Evolutionary conservation across 2,329 filamentous ascomycete species (phyloP), one percentile per base, ranked within the genome.

Genomic region (Cladorrhinum sp.): DNA sequence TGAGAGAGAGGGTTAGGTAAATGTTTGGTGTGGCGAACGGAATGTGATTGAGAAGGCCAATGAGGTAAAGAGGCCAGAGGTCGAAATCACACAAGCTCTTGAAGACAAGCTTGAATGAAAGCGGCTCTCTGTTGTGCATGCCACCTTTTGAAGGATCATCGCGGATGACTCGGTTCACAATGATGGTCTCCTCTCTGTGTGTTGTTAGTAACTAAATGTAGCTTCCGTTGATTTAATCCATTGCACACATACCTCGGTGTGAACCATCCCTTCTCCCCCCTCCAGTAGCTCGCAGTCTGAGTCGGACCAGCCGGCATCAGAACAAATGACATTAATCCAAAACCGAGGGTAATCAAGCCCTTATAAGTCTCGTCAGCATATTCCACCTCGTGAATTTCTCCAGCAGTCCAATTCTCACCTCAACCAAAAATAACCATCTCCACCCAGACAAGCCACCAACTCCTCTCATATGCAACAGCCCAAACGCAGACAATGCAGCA

Each of bases 91-190:
- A 74, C 6, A 84, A 67, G 3, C 78, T 76, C 16, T 78, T 68
- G 76, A 79, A 81, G 1, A 85, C 75, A 2, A 77, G 72, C 8
- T 71, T 73, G 2, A 74, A 72, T 0, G 78, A 80, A n/a, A 86
- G 74, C 0, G 78, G 78, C 67, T 85, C 76, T 5, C 83, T 78
- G 60, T 85, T 85, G 67, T 85, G 81, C 80, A 86, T 85, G 54
- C 79, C 78, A 38, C 79, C 80, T 68, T 83, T 84, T 18, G 76
- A 77, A 0, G 83, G 83, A 58, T 85, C 84, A 50, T 87, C 84
- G 2, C 84, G 79, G 10, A 77, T 67, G 1, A 77, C 69, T 0
- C 85, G 76, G 60, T 85, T 87, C n/a, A 85, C 82, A 18, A 86
- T 76, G 58, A 86, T 86, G 24, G 74, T 72, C 61, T 84, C 79